Base-by-base conservation (phyloP, 768 basidiomycete genomes). In the Candolleomyces aberdarensis region DNA sequence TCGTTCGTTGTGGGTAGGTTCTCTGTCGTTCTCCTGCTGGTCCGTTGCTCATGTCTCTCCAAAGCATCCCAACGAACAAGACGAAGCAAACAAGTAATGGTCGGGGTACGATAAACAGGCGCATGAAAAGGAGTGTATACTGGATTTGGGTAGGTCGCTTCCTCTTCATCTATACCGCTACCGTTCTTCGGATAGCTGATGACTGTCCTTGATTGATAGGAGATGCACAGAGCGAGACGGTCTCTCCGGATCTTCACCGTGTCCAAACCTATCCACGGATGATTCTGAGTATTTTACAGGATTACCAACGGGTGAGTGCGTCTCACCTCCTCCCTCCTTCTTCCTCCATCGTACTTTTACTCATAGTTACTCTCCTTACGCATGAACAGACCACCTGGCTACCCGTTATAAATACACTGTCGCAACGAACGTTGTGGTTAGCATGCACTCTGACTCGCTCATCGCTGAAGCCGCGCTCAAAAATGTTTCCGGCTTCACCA, bases 401-500 rank as follows among this genome's bases (percentile, higher is more conserved):
- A 40, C 92, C n/a, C n/a, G n/a, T 91, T 0, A 92, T 93, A n/a
- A 92, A 74, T 93, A 93, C 62, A 81, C 93, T 13, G 83, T 89
- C 76, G 89, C 93, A 68, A 92, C 91, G 1, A 94, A 91, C 65
- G 92, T 92, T 65, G 93, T 94, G 91, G 86, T 85, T 15, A 87
- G 80, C 10, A 92, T 89, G 0, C 90, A 94, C 64, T 89, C 89
- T 8, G 89, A 91, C 66, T 91, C 89, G 1, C 81, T 90, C 39
- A 77, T 92, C 26, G 86, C 90, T 0, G 88, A 90, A 69, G 89
- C 87, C 0, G 84, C 85, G 11, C 64, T 85, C 29, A 91, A 91
- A 72, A 86, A 86, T 8, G 72, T 89, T 13, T 15, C 58, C 14
- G 13, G 39, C 3, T 77, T 74, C 0, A 87, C 79, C 0, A 89